Evolutionary conservation across 768 basidiomycete genomes (phyloP).

Genomic region (Phallus indusiatus): DNA sequence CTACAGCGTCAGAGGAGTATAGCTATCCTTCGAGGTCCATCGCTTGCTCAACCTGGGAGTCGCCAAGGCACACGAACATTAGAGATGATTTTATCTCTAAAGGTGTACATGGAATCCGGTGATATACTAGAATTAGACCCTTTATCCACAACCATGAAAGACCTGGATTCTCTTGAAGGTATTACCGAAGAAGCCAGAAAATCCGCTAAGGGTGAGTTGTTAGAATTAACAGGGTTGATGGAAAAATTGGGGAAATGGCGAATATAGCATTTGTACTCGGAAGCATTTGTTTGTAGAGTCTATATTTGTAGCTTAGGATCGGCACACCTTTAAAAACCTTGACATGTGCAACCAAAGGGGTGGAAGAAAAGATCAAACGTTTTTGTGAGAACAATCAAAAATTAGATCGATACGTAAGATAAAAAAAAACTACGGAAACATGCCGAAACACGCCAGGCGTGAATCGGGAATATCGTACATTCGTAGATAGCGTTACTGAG

Average conservation of each 20-base stretch:
- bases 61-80: constrained; percentile 13
- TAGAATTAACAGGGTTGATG: constrained; percentile 43
- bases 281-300: not conserved
- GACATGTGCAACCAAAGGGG: too few species aligned
- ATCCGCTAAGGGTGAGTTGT: constrained; percentile 70
- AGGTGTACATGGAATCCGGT: constrained; percentile 71
- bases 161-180: constrained; percentile 67
- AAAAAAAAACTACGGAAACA: not conserved
- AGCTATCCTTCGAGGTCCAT: constrained; percentile 4
- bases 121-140: constrained; percentile 82
- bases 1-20: constrained; percentile 14
- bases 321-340: not conserved
- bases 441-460: not conserved
- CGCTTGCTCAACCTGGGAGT: not conserved
- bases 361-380: too few species aligned
- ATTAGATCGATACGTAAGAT: not conserved
- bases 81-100: constrained; percentile 14
- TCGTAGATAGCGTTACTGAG: not conserved
- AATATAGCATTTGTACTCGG: constrained; percentile 22
- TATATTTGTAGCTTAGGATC: not conserved
- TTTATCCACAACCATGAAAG: constrained; percentile 56
- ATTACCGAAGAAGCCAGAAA: constrained; percentile 79
- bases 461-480: not conserved
- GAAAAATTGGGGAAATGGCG: constrained; percentile 74
- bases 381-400: not conserved